phyloP scores from a whole-genome alignment of 805 yeast species.

The Blastobotrys mokoenaii region DNA sequence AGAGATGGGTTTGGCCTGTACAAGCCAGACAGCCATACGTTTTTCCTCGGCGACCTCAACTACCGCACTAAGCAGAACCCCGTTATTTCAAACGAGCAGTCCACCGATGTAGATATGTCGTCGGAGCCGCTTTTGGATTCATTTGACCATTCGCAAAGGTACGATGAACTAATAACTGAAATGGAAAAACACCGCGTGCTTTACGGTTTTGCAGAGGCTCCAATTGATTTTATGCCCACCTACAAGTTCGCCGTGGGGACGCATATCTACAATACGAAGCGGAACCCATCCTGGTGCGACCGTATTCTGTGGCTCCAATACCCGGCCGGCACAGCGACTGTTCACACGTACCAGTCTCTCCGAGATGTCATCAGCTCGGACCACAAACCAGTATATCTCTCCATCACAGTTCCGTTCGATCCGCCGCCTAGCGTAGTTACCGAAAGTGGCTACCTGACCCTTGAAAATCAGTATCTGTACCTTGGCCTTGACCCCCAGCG shows the following conservation, averaged over 20 bases:
- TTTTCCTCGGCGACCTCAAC: constrained; percentile 80
- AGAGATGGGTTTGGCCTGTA: constrained; percentile 47
- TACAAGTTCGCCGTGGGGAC: constrained; percentile 56
- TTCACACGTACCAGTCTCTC: constrained; percentile 43
- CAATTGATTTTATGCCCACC: constrained; percentile 67
- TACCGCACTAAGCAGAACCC: constrained; percentile 46
- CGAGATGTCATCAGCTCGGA: constrained; percentile 51
- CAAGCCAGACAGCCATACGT: constrained; percentile 48
- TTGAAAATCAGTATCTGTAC: background rate
- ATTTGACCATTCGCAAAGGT: constrained; percentile 1
- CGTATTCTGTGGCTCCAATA: constrained; percentile 56
- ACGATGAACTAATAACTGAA: constrained; percentile 47
- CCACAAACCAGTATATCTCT: constrained; percentile 68
- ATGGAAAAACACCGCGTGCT: constrained; percentile 35
- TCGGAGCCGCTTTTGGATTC: constrained; percentile 3
- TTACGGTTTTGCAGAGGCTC: constrained; percentile 57
- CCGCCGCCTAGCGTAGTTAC: constrained; percentile 7
- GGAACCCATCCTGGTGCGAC: constrained; percentile 89
- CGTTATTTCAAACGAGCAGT: constrained; percentile 8
- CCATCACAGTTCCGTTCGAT: constrained; percentile 12
- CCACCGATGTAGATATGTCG: background rate
- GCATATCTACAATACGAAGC: constrained; percentile 43
- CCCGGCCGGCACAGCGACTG: constrained; percentile 19
- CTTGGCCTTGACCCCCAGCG: constrained; percentile 4
- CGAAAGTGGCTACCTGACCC: background rate